A percentile compares a stretch with the other conserved stretches of the same genome.
Evolutionary conservation across 1,284 basidiomycete genomes (phyloP).

Genomic region (Cryptococcus sp.): DNA sequence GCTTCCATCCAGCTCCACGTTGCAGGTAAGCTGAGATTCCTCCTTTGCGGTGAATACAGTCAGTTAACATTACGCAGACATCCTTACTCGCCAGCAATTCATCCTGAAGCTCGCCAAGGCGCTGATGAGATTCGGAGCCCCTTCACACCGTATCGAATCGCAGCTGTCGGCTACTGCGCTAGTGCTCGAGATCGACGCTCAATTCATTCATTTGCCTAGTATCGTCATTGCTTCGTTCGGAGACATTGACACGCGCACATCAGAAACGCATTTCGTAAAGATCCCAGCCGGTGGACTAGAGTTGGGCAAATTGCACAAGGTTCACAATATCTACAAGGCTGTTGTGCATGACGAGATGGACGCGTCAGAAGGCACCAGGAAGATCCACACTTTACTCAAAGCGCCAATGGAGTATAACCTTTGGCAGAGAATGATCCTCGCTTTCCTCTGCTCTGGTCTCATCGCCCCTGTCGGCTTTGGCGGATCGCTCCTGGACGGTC

Average conservation of each 20-base stretch:
- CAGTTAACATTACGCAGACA: constrained; percentile 54
- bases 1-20: constrained; percentile 36
- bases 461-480: constrained; percentile 80
- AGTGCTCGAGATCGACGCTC: constrained; percentile 75
- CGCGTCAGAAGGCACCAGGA: constrained; percentile 64
- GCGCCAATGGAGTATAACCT: constrained; percentile 66
- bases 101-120: constrained; percentile 77
- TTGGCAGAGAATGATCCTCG: constrained; percentile 65
- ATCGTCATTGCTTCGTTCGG: constrained; percentile 82
- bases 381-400: constrained; percentile 63
- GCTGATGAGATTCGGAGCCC: constrained; percentile 76
- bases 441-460: constrained; percentile 70
- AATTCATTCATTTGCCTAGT: constrained; percentile 76
- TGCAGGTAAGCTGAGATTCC: constrained; percentile 26
- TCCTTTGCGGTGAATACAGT: neutral
- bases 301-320: constrained; percentile 68
- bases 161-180: constrained; percentile 75
- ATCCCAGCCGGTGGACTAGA: constrained; percentile 66
- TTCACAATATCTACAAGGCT: constrained; percentile 72
- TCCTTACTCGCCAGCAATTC: constrained; percentile 69
- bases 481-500: constrained; percentile 77
- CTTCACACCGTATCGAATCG: constrained; percentile 80
- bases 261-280: constrained; percentile 74
- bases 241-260: constrained; percentile 67
- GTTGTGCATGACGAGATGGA: constrained; percentile 74